Conservation (phyloP, 2,329 filamentous ascomycete species). For the Fusarium coffeatum region DNA sequence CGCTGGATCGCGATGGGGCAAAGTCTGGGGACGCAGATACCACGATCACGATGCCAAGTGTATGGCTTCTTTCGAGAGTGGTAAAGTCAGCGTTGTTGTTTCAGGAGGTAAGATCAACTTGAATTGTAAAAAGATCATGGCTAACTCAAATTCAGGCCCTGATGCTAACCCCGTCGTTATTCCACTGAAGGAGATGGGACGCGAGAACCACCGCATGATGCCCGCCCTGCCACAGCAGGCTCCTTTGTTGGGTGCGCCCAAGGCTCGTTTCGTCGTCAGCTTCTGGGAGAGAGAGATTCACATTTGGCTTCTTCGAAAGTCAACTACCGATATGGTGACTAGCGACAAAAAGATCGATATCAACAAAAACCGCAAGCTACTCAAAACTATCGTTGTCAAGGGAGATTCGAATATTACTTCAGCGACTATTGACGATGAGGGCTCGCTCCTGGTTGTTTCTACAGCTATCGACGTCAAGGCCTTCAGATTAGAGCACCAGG, state of each 20-base stretch:
- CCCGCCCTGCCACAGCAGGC: slow-evolving; percentile 85
- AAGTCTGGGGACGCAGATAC: slow-evolving; percentile 85
- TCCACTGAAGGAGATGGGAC: slow-evolving; percentile 77
- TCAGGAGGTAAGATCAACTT: slow-evolving; percentile 79
- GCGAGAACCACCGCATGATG: slow-evolving; percentile 85
- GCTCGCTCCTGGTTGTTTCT: slow-evolving; percentile 79
- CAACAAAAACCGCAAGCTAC: slow-evolving; percentile 70
- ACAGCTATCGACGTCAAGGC: slow-evolving; percentile 80
- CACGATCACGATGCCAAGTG: slow-evolving; percentile 96
- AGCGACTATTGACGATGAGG: slow-evolving; percentile 76
- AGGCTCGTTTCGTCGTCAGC: slow-evolving; percentile 80
- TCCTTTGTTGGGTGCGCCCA: slow-evolving; percentile 77
- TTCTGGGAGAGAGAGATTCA: slow-evolving; percentile 93
- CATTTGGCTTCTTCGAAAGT: slow-evolving; percentile 74
- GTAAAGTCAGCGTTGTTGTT: slow-evolving; percentile 84
- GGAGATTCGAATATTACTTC: slow-evolving; percentile 87
- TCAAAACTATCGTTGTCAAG: slow-evolving; percentile 74
- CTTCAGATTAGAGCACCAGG: slow-evolving; percentile 73
- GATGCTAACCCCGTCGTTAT: slow-evolving; percentile 86
- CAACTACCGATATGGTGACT: slow-evolving; percentile 60
- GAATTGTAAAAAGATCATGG: neutral
- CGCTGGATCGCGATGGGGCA: slow-evolving; percentile 78
- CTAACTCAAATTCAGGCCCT: slow-evolving; percentile 67
- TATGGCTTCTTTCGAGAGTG: slow-evolving; percentile 89
- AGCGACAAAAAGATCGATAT: slow-evolving; percentile 55